These are phyloP conservation scores for Lunasporangiospora selenospora DNA, from an alignment of 192 early-diverging fungal genomes.

Conservation along the genomic window DNA sequence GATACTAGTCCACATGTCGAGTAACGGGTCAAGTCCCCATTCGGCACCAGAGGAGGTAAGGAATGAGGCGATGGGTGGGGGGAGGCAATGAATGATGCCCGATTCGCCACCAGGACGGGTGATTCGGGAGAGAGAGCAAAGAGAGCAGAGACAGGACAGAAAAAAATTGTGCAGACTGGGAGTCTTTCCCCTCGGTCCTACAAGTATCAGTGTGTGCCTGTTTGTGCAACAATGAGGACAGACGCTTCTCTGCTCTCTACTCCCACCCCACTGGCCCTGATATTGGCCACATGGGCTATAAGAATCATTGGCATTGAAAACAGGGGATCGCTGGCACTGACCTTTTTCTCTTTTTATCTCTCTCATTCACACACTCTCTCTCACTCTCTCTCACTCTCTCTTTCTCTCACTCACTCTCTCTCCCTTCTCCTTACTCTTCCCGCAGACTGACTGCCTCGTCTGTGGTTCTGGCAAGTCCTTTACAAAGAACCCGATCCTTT, in stretches of 20 bases:
- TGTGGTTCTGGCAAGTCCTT: constrained; percentile 53
- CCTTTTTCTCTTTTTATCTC: neutral
- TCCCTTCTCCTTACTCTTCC: neutral
- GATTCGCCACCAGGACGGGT: neutral
- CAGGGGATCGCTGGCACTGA: too few relatives aligned
- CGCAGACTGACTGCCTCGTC: constrained; percentile 51
- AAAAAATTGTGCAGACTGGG: too few relatives aligned
- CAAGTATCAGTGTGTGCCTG: too few relatives aligned
- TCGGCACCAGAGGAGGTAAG: constrained; percentile 35
- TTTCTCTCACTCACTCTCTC: neutral
- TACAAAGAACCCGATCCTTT: constrained; percentile 55
- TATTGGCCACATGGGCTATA: too few relatives aligned
- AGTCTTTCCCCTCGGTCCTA: too few relatives aligned
- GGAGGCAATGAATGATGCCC: neutral
- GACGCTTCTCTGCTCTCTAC: too few relatives aligned
- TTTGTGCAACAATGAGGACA: too few relatives aligned
- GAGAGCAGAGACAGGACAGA: neutral
- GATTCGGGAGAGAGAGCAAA: neutral
- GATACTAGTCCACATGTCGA: constrained; percentile 14
- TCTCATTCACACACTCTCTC: neutral
- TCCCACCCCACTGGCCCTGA: too few relatives aligned
- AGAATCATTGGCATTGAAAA: too few relatives aligned
- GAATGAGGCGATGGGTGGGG: neutral
- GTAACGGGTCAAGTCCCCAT: constrained; percentile 35
- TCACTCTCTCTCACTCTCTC: neutral